Conservation (phyloP, 1,284 basidiomycete genomes). For the Cryptococcus sp. region DNA sequence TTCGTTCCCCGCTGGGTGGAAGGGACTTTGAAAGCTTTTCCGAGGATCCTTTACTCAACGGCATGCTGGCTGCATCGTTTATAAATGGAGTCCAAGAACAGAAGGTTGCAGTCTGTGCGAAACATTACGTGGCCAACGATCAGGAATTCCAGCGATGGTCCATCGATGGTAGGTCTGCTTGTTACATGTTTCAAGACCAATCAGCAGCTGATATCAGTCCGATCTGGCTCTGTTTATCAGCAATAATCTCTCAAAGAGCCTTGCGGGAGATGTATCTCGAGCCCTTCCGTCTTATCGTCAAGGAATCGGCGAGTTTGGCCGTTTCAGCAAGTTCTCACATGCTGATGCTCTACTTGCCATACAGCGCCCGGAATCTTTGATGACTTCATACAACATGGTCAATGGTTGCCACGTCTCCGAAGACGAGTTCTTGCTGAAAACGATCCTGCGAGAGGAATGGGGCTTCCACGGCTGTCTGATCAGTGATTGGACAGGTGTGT, state of each 20-base stretch:
- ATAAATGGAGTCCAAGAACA: conserved; percentile 68
- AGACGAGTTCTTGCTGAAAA: conserved; percentile 62
- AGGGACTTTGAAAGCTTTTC: conserved; percentile 54
- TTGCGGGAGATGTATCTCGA: conserved; percentile 77
- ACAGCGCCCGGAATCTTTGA: too few relatives aligned
- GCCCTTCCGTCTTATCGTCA: conserved; percentile 76
- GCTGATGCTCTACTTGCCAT: too few relatives aligned
- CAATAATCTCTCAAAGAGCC: conserved; percentile 63
- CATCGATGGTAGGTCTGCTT: background rate
- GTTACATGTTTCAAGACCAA: too few relatives aligned
- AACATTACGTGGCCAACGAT: conserved; percentile 55
- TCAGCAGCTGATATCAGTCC: too few relatives aligned
- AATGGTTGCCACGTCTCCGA: conserved; percentile 72
- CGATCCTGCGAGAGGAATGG: conserved; percentile 64
- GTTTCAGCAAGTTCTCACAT: too few relatives aligned
- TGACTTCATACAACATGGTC: conserved; percentile 61
- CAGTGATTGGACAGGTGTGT: conserved; percentile 76
- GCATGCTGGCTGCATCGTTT: conserved; percentile 67
- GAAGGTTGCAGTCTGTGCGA: conserved; percentile 61
- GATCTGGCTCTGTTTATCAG: too few relatives aligned
- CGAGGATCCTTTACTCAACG: conserved; percentile 66
- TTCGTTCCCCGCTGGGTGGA: conserved; percentile 73
- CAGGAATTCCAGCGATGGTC: conserved; percentile 54
- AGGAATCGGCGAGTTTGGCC: too few relatives aligned
- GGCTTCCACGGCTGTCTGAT: conserved; percentile 53